Base-by-base conservation (phyloP, 2,329 filamentous ascomycete genomes). In the Cryphonectria japonica region DNA sequence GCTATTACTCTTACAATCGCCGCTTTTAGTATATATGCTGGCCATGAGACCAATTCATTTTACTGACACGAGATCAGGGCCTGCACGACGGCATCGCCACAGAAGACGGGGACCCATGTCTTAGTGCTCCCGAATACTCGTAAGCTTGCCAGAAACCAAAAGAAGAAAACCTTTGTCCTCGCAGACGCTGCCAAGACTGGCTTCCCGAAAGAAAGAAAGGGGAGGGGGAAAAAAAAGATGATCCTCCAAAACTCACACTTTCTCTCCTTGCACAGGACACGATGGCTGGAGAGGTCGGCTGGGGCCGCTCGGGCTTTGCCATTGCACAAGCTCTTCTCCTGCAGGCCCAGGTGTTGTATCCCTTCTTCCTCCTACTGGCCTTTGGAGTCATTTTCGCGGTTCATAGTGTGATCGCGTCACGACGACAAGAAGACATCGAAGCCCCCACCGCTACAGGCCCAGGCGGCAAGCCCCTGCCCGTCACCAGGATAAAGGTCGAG, bases 391-490 rank as follows among this genome's bases (percentile, higher is more conserved):
- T 85, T 69, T 84, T 86, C 61, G 85, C 84, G 46, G 82, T 84
- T 73, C 85, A 88, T 78, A 88, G 86, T 76, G 82, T 89, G 59
- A 80, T 85, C 77, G 84, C 83, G 69, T 83, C 85, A 41, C 84
- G 83, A 74, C 85, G 83, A 68, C 83, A 84, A 70, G 85, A 86
- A 52, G 82, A 85, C 73, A 77, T 83, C 50, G 78, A 83, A 32
- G 79, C 80, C 67, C 86, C 85, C 32, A 84, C 80, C 43, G 81
- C 88, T 74, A 90, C 86, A 68, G 95, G 95, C n/a, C 94, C 95
- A 1, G 95, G 93, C 69, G 95, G 95, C 75, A 95, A 97, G 80
- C 94, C 94, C 46, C 84, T 98, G 68, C 94, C 94, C n/a, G 79
- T 85, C 66, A 88, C 85, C 72, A 63, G 71, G 37, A 73, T 73